Evolutionary conservation across 176 grass and related monocot species (phyloP), one percentile per base, ranked within the genome.

Genomic region (Hyparrhenia diplandra): DNA sequence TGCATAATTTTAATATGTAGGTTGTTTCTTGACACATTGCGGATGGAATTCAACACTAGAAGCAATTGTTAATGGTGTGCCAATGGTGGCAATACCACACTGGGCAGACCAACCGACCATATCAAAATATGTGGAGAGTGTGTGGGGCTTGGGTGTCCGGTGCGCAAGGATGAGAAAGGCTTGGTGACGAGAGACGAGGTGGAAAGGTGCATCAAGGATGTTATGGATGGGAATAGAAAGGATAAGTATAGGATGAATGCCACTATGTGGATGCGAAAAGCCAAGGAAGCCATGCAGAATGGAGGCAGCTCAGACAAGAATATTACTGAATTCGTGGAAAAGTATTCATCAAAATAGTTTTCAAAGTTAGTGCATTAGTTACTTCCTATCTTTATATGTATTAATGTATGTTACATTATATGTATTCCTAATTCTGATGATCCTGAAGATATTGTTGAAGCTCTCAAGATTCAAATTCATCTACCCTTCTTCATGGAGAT

Each of bases 1-100:
- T 5, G 13, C 4, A 6, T 9, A 6, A 0, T 20, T 27, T 39
- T 67, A 3, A 28, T 6, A 13, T 80, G 6, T 4, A 87, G 85
- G 82, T 1, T 93, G 91, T 52, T 90, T 93, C 36, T 64, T 87
- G 3, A 87, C 87, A 6, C 91, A 92, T 0, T 92, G 87, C 1
- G 84, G 90, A 4, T 93, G 91, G 87, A 93, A 93, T 62, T 93
- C 87, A 0, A 90, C 78, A 2, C 8, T 74, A 0, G 86, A 89
- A 30, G 86, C 62, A 7, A 69, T 92, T 12, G 80, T 3, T 25
- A 21, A 25, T 0, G 90, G 61, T 0, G 68, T 88, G 54, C 84
- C 87, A 4, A 58, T 87, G 73, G 77, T 89, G 3, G 67, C 43
- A 24, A 41, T 87, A 61, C 87, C 84, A 8, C 60, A 78, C 1